Conservation (phyloP, 768 basidiomycete species). For the Phanerodontia chrysosporium region DNA sequence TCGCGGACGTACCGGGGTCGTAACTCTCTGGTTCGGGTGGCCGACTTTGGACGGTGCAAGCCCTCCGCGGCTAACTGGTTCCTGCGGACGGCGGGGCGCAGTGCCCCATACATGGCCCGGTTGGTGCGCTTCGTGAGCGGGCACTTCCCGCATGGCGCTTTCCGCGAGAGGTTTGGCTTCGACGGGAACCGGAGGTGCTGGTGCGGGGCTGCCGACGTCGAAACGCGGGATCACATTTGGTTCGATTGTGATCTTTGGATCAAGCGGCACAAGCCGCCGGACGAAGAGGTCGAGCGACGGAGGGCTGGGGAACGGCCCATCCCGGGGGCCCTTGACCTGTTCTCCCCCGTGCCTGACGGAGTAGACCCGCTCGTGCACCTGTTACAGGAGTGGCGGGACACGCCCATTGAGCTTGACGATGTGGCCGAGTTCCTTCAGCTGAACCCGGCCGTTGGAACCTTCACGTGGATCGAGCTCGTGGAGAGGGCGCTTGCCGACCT, state of each 20-base stretch:
- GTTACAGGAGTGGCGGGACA: background rate
- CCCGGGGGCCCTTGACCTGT: background rate
- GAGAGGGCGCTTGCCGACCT: background rate
- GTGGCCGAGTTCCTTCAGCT: slow-evolving; percentile 4
- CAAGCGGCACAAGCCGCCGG: background rate
- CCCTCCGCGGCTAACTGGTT: slow-evolving; percentile 4
- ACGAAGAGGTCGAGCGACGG: background rate
- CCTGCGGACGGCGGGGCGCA: background rate
- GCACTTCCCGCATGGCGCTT: slow-evolving; percentile 8
- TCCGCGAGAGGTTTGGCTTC: slow-evolving; percentile 3
- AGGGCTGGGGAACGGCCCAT: background rate
- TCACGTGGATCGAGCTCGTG: slow-evolving; percentile 3
- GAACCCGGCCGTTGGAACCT: slow-evolving; percentile 4
- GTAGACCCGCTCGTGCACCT: background rate
- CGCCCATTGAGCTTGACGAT: background rate
- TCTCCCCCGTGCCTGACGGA: background rate
- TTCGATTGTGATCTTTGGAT: slow-evolving; percentile 10
- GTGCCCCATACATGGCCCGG: background rate
- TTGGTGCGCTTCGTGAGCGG: slow-evolving; percentile 4
- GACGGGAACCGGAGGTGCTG: background rate
- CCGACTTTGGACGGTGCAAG: background rate
- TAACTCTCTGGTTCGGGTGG: background rate
- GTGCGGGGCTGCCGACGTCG: background rate
- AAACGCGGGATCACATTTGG: slow-evolving; percentile 8
- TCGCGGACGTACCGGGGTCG: slow-evolving; percentile 1